These are phyloP conservation scores for Phaeotremella fagi DNA, from an alignment of 768 basidiomycete species.

Conservation along the genomic window DNA sequence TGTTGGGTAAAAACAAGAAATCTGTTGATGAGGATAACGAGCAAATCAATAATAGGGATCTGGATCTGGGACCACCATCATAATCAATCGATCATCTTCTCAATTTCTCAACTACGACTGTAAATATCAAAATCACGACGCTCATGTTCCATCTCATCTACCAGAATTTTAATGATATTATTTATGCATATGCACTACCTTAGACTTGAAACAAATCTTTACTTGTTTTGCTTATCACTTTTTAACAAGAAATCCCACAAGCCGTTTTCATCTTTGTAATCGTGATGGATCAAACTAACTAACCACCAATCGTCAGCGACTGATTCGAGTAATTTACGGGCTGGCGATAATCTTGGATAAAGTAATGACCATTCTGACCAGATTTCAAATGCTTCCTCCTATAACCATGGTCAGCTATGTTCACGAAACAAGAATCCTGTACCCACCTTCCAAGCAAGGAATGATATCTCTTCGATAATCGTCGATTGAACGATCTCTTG, in stretches of 20 bases:
- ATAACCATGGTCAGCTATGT: slow-evolving; percentile 4
- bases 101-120: no score
- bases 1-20: no score
- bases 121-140: no score
- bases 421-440: not conserved
- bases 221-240: no score
- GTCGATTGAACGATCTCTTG: slow-evolving; percentile 95
- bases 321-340: slow-evolving; percentile 66
- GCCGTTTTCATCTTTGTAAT: slow-evolving; percentile 71
- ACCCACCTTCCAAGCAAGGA: slow-evolving; percentile 90
- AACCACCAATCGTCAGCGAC: slow-evolving; percentile 77
- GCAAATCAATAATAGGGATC: no score
- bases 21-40: no score
- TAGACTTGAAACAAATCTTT: no score
- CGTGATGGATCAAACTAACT: slow-evolving; percentile 86
- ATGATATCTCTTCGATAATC: slow-evolving; percentile 90
- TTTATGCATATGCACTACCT: no score
- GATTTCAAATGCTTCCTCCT: slow-evolving; percentile 95
- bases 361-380: slow-evolving; percentile 93
- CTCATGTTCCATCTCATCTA: no score
- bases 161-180: no score
- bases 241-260: slow-evolving; percentile 80
- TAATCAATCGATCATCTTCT: no score
- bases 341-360: slow-evolving; percentile 69
- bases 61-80: not conserved